These are phyloP conservation scores for Claviceps maximensis DNA, from an alignment of 2,329 filamentous ascomycete species.

Conservation along the genomic window DNA sequence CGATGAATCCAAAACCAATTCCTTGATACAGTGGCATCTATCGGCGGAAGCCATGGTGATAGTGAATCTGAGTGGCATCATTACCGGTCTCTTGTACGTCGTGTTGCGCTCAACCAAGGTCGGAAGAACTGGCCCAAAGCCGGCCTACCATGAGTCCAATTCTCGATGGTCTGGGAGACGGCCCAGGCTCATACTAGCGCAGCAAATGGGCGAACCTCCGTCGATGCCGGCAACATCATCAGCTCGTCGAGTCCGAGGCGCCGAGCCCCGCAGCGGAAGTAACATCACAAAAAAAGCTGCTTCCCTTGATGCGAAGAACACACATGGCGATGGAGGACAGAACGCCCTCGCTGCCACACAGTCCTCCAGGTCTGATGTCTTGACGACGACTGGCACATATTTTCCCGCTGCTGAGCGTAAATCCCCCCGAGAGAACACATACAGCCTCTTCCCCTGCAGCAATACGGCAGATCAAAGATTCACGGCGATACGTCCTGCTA, in stretches of 20 bases:
- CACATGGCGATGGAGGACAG: not conserved
- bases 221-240: slow-evolving; percentile 1
- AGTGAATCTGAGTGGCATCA: slow-evolving; percentile 51
- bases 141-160: slow-evolving; percentile 28
- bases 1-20: slow-evolving; percentile 24
- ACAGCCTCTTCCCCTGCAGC: slow-evolving; percentile 10
- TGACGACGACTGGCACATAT: not conserved
- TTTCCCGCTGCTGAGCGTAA: not conserved
- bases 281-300: not conserved
- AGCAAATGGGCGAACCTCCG: slow-evolving; percentile 11
- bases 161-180: slow-evolving; percentile 1
- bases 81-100: slow-evolving; percentile 52
- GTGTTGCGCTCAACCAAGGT: slow-evolving; percentile 52
- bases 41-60: slow-evolving; percentile 53
- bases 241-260: not conserved
- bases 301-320: no score
- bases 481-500: slow-evolving; percentile 26
- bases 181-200: slow-evolving; percentile 8
- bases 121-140: slow-evolving; percentile 37
- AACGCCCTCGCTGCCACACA: not conserved
- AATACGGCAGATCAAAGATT: slow-evolving; percentile 12
- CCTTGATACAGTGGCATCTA: slow-evolving; percentile 24
- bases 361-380: not conserved
- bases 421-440: not conserved
- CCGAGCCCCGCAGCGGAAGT: not conserved